Conservation (phyloP, 768 basidiomycete genomes). For the Russula griseocarnosa region DNA sequence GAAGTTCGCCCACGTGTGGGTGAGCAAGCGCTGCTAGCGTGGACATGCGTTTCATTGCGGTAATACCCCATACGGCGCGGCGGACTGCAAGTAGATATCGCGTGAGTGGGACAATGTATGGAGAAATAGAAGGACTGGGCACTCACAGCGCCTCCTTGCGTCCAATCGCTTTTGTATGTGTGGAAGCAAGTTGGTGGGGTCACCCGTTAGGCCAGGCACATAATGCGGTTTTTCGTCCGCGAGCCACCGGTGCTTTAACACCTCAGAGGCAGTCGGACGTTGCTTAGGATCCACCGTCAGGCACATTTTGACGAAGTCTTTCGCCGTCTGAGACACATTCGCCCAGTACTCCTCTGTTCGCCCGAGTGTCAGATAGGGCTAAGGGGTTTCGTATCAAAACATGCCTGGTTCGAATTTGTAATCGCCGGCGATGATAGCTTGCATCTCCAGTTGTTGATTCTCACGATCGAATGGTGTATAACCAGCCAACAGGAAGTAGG, state of each 20-base stretch:
- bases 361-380: neutral
- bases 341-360: slow-evolving; percentile 74
- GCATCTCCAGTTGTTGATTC: slow-evolving; percentile 82
- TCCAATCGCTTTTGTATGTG: slow-evolving; percentile 87
- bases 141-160: slow-evolving; percentile 47
- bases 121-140: neutral
- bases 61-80: slow-evolving; percentile 81
- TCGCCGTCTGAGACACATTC: slow-evolving; percentile 78
- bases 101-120: neutral
- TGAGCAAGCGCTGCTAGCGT: slow-evolving; percentile 40
- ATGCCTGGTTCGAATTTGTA: slow-evolving; percentile 80
- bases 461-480: slow-evolving; percentile 98
- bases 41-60: slow-evolving; percentile 79
- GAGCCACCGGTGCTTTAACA: slow-evolving; percentile 80
- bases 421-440: slow-evolving; percentile 90
- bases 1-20: slow-evolving; percentile 47
- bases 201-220: slow-evolving; percentile 57
- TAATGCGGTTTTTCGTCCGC: slow-evolving; percentile 64
- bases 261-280: slow-evolving; percentile 75
- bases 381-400: slow-evolving; percentile 14
- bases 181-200: slow-evolving; percentile 76
- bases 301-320: slow-evolving; percentile 76
- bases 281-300: slow-evolving; percentile 76
- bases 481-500: slow-evolving; percentile 90
- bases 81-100: slow-evolving; percentile 54